Base-by-base conservation (phyloP, 305 asterid species). In the Rubia peregrina region DNA sequence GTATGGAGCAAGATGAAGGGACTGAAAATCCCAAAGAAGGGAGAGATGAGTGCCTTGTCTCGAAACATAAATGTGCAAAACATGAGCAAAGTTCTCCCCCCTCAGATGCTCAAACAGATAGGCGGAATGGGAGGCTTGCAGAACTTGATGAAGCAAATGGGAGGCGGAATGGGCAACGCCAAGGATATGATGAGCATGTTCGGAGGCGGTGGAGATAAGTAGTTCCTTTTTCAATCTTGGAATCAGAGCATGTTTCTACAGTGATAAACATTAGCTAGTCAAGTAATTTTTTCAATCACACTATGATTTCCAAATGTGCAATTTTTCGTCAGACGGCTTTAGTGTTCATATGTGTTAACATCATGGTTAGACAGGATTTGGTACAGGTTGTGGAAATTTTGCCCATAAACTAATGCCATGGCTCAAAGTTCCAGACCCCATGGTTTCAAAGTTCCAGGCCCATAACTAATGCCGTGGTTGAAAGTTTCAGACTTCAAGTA, bases 111-210 rank as follows among this genome's bases (percentile, higher is more conserved):
- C 76, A 95, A 90, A 82, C 98, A 92, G 78, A 90, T 95, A n/a
- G 99, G 99, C 13, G 99, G 99, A 9, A 89, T 90, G 97, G 99
- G 97, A 44, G 99, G 97, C 62, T 75, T 95, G 69, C 97, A 92
- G 69, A 90, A 67, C 85, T 77, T 95, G 87, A 91, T 95, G 99
- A 95, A 95, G 86, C 98, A 90, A 77, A 85, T 89, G 76, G 77
- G 59, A 17, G 59, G 76, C 38, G 24, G 17, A 12, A 72, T 72
- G 93, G 95, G 96, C 30, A 81, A 90, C 38, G 70, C 88, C 3
- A 92, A 90, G 85, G 99, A 90, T 76, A 95, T 91, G 99, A 91
- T 90, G 99, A 90, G 96, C 16, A 90, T 95, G 98, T 90, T 95
- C 74, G 99, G 99, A 7, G 97, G 99, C 64, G 97, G 99, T 59